These are phyloP conservation scores for Ophiostoma perfectum DNA, from an alignment of 2,329 filamentous ascomycete genomes.

Conservation along the genomic window DNA sequence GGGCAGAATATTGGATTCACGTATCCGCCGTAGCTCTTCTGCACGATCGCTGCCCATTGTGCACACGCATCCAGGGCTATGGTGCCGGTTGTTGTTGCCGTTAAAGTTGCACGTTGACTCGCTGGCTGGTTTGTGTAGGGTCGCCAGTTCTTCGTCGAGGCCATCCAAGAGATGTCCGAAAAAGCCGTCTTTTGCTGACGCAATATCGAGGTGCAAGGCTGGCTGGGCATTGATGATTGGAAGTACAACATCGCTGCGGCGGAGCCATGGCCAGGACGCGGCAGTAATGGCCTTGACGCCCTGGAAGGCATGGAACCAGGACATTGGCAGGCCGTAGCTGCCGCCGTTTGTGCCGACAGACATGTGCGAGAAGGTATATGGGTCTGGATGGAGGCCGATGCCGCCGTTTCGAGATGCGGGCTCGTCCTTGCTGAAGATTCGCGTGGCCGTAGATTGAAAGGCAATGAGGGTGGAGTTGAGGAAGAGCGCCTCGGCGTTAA, in stretches of 20 bases:
- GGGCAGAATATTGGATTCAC: not conserved
- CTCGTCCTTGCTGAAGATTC: constrained; percentile 58
- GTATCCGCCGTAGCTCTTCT: constrained; percentile 5
- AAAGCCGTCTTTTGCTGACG: constrained; percentile 49
- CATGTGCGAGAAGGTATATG: constrained; percentile 16
- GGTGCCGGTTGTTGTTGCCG: not conserved
- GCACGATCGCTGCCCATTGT: constrained; percentile 13
- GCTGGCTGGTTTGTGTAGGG: constrained; percentile 25
- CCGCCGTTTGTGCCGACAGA: constrained; percentile 24
- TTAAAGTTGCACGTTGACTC: constrained; percentile 9
- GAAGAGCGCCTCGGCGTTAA: constrained; percentile 59
- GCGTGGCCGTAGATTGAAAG: constrained; percentile 59
- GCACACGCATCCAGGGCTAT: constrained; percentile 16
- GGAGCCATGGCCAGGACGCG: constrained; percentile 59
- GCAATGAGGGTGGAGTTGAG: constrained; percentile 59
- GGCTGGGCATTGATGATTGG: constrained; percentile 61
- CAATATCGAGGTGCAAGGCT: constrained; percentile 55
- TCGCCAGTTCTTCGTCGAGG: constrained; percentile 50
- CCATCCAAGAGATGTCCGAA: constrained; percentile 57
- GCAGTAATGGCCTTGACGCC: constrained; percentile 62
- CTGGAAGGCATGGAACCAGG: constrained; percentile 63
- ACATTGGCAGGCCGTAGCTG: constrained; percentile 54
- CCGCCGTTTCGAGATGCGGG: not conserved
- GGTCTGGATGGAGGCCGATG: constrained; percentile 15
- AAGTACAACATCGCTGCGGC: constrained; percentile 51